Percentiles rank a stretch among this genome's conserved stretches.
These are phyloP conservation scores for Colletotrichum abscissum DNA, from an alignment of 2,329 filamentous ascomycete genomes.

Conservation along the genomic window DNA sequence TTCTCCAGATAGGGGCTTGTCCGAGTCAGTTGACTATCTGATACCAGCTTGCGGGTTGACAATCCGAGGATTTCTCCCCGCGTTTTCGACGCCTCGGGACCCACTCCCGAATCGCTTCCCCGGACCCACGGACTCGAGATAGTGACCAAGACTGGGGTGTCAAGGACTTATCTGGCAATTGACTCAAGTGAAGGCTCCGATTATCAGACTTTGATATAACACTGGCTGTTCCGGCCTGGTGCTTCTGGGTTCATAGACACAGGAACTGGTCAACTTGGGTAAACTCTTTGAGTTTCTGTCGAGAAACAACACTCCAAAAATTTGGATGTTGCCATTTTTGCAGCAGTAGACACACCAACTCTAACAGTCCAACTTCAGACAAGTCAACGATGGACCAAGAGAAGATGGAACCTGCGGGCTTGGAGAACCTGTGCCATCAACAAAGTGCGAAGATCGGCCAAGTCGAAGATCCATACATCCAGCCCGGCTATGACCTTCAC, in stretches of 20 bases:
- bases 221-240: neutral
- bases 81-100: conserved; percentile 10
- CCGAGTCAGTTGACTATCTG: conserved; percentile 9
- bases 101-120: conserved; percentile 16
- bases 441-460: conserved; percentile 22
- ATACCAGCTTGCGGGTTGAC: neutral
- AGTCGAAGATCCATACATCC: conserved; percentile 1
- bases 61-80: conserved; percentile 9
- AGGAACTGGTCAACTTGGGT: neutral
- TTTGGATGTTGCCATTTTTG: neutral
- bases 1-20: neutral
- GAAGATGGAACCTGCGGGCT: neutral
- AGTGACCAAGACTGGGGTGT: conserved; percentile 5
- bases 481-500: conserved; percentile 19
- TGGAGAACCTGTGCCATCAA: neutral
- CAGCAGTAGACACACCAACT: too few species aligned
- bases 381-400: conserved; percentile 7
- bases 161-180: neutral
- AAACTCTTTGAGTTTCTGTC: neutral
- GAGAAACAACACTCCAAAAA: neutral
- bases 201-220: neutral
- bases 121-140: conserved; percentile 13
- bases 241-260: neutral
- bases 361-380: neutral
- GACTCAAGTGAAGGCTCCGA: neutral